phyloP scores from a whole-genome alignment of 176 grass and related monocot genomes.

The Eremochloa ophiuroides region DNA sequence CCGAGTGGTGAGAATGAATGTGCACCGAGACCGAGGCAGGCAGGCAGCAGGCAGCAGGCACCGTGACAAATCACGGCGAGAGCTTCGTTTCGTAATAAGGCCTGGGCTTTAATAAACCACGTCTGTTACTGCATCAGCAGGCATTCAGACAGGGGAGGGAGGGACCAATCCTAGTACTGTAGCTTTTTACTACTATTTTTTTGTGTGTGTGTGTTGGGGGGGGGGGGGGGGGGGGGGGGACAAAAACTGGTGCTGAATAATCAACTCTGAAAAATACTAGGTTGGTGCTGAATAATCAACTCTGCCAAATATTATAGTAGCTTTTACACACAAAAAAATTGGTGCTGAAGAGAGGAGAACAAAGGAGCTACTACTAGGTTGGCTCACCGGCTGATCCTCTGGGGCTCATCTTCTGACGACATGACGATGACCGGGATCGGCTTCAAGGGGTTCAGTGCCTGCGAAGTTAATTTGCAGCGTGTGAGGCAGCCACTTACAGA shows the following conservation, averaged over 20 bases:
- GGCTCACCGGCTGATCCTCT: conserved; percentile 87
- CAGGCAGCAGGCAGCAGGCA: no score
- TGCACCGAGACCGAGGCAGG: neutral
- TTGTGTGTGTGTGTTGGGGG: no score
- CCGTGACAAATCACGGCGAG: neutral
- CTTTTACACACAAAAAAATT: no score
- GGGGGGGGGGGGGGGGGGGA: no score
- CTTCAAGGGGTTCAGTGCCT: conserved; percentile 72
- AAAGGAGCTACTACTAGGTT: neutral
- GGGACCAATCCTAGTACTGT: no score
- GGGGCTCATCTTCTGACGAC: conserved; percentile 98
- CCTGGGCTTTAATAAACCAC: neutral
- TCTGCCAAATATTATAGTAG: no score
- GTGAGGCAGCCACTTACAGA: neutral
- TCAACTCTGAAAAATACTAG: no score
- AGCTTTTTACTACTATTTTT: no score
- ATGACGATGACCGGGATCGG: conserved; percentile 91
- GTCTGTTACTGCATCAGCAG: neutral
- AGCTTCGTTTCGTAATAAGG: neutral
- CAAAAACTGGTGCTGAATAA: no score
- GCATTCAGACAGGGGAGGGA: neutral
- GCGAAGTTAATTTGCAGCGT: neutral
- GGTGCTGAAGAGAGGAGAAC: neutral
- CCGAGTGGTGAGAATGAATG: neutral
- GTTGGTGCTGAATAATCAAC: no score